Evolutionary conservation across 2,329 filamentous ascomycete genomes (phyloP).

Genomic region (Cordyceps sp.): DNA sequence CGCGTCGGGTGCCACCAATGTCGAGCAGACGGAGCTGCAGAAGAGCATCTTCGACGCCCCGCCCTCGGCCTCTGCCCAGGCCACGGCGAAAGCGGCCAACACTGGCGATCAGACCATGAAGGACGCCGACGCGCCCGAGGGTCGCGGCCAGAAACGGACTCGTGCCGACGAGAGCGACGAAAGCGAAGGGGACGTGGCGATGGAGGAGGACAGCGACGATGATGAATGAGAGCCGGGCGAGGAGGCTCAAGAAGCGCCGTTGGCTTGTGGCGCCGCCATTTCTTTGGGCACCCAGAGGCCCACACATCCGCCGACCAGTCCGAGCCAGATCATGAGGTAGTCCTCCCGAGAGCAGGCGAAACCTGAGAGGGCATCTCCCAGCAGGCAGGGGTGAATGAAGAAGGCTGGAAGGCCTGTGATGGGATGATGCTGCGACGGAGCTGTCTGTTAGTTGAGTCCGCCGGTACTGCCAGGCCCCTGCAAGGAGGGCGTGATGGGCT

Average conservation of each 20-base stretch:
- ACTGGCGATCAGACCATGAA: constrained; percentile 29
- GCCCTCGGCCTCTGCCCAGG: constrained; percentile 29
- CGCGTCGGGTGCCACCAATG: constrained; percentile 30
- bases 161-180: constrained; percentile 52
- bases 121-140: constrained; percentile 36
- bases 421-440: constrained; percentile 56
- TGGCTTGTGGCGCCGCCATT: constrained; percentile 31
- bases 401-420: constrained; percentile 61
- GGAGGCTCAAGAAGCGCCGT: constrained; percentile 1
- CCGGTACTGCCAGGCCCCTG: neutral
- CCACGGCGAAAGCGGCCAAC: constrained; percentile 31
- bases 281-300: constrained; percentile 62
- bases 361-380: constrained; percentile 60
- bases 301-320: constrained; percentile 67
- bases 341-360: constrained; percentile 45
- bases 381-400: constrained; percentile 86
- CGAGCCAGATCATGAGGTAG: constrained; percentile 81
- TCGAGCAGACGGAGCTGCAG: constrained; percentile 56
- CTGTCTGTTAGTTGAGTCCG: constrained; percentile 12
- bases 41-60: constrained; percentile 67
- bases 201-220: constrained; percentile 59
- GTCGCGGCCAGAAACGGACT: constrained; percentile 50
- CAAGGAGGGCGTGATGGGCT: constrained; percentile 11
- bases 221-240: constrained; percentile 36
- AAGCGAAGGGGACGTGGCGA: constrained; percentile 50